Evolutionary conservation across 441 rosid genomes (phyloP).

Genomic region (Syzygium syzygioides): DNA sequence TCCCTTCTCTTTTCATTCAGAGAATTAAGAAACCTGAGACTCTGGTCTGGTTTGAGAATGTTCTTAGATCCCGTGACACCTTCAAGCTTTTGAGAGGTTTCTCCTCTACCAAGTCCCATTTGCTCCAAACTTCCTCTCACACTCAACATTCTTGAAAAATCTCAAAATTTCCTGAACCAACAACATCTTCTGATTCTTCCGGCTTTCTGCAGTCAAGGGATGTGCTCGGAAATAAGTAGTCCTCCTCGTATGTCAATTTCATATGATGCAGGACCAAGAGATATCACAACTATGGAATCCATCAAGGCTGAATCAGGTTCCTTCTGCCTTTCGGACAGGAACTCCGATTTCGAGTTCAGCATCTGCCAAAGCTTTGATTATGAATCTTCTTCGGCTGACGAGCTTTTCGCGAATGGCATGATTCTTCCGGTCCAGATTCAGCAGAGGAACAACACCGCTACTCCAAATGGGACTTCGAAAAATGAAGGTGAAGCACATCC

Average conservation of each 20-base stretch:
- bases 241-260: slow-evolving; percentile 10
- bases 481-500: neutral
- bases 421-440: slow-evolving; percentile 4
- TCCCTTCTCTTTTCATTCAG: neutral
- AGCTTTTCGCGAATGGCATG: slow-evolving; percentile 13
- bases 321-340: neutral
- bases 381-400: slow-evolving; percentile 6
- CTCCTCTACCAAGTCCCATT: neutral
- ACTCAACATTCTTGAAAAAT: neutral
- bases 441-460: neutral
- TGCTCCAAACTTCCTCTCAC: neutral
- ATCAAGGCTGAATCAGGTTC: neutral
- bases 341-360: slow-evolving; percentile 10
- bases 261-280: neutral
- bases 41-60: neutral
- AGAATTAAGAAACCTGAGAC: neutral
- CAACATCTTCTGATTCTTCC: neutral
- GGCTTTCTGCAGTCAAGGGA: neutral
- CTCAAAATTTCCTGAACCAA: neutral
- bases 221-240: slow-evolving; percentile 7
- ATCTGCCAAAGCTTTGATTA: neutral
- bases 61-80: neutral
- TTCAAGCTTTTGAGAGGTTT: neutral
- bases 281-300: neutral
- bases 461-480: neutral